Base-by-base conservation (phyloP, 345 rosid genomes). In the Isatis tinctoria region DNA sequence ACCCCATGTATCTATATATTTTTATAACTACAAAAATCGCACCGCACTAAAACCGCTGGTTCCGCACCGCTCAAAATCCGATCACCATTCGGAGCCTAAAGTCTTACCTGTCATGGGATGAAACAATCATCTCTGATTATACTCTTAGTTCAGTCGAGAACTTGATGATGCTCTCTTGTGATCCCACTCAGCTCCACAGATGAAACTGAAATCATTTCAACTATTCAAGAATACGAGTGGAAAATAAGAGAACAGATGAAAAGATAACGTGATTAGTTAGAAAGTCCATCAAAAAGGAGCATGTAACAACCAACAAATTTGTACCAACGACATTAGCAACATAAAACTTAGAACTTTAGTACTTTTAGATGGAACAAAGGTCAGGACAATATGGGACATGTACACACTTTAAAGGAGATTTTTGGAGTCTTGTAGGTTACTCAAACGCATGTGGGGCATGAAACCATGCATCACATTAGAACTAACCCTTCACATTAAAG, bases 121-220 rank as follows among this genome's bases (percentile, higher is more conserved):
- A 32, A 59, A 24, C 67, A 59, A 70, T 6, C 58, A 47, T 35
- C 66, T 70, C 6, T 47, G 36, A 18, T 12, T 28, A 17, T 12
- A 27, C 40, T 58, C 5, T 45, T 22, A 36, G 60, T 67, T 24
- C 10, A 1, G 49, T 52, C 73, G 43, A 12, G 18, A 27, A 28
- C 54, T 68, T 71, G 30, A 22, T 71, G 39, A 49, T 60, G 30
- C 32, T 61, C 22, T 37, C 41, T 28, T 49, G 75, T 60, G 30
- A 49, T 27, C 39, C 51, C 51, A 48, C 11, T 71, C 32, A 27
- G 30, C 52, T 36, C 47, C 68, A 71, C 28, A 11, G 8, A 61
- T 26, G 40, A 48, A 24, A 59, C 49, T 49, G 51, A 17, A 12
- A 20, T 37, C 40, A 26, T 16, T 47, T 71, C 51, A 24, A 60